Base-by-base conservation (phyloP, 805 yeast species). In the Ogataea nakhonphanomensis region DNA sequence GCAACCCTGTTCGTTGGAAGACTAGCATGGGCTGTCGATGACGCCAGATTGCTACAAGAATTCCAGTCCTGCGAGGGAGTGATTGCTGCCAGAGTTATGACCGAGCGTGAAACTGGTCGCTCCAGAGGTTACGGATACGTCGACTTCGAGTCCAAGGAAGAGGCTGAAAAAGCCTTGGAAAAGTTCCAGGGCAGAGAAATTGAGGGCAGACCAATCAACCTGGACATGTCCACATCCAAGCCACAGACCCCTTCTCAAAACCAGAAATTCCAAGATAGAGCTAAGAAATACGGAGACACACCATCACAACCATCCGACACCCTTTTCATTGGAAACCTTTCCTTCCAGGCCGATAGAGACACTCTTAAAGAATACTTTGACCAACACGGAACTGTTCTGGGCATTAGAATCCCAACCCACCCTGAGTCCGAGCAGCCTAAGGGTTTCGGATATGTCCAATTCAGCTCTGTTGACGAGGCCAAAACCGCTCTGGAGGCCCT, bases 391-490 rank as follows among this genome's bases (percentile, higher is more conserved):
- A 74, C 76, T 48, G 87, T 93, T 47, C 69, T 88, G 41, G 86
- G 95, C 48, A 90, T 89, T 55, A 84, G 99, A 74, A 73, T 93
- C 54, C 99, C 99, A 67, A 91, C 98, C 31, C 95, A 93, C 72
- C 97, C 96, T 61, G 98, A 91, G 67, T 90, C 98, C 51, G 95
- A 89, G 67, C 96, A 91, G 73, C 95, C 95, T 67, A 93, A 93
- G 79, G 99, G 99, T 55, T 93, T 93, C 71, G 99, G 98, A 53
- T 93, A 93, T 69, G 96, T 91, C 43, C 98, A 93, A 72, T 91
- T 78, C 63, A 73, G 84, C 33, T 74, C 83, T 44, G 73, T 85
- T 50, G 98, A 90, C 32, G 95, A 87, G 65, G 97, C 99, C 55
- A 78, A 82, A 67, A 77, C 81, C 47, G 98, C 98, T 41, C 70